Evolutionary conservation across 495 filamentous ascomycete genomes (phyloP), one percentile per base, ranked within the genome.

Genomic region (Neurospora terricola): DNA sequence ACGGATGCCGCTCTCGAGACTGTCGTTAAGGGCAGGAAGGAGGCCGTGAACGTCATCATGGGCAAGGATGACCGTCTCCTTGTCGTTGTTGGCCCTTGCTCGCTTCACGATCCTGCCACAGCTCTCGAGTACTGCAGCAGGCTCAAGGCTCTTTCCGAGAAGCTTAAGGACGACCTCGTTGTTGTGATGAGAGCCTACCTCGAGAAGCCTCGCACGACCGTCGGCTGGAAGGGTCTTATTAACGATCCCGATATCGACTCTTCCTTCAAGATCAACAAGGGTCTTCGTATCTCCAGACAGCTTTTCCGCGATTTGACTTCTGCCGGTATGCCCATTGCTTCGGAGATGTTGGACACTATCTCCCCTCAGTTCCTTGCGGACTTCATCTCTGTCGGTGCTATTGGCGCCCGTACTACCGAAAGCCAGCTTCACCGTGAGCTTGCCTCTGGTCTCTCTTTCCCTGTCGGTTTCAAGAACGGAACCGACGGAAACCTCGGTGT

Each of bases 111-210:
- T 82, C 96, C 96, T 2, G 89, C 86, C 30, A 90, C 89, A 12
- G 96, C 96, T 3, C 87, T 95, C 74, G 96, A 98, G 81, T 99
- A 99, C 83, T 91, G 91, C 76, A 77, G 84, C 38, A 89, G 90
- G 45, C 86, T 99, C 45, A 93, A 93, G 83, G 84, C 86, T 37
- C 83, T 97, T 30, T 86, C 92, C 37, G 86, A 88, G 37, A 91
- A 90, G 83, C 90, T 97, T 69, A 88, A 89, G 72, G 89, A 90
- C 74, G 95, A 98, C 80, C 87, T 99, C 40, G 90, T 89, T 76
- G 91, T 99, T 79, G 91, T 99, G 80, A 99, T 99, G 96, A 93
- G 96, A 73, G 94, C 96, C 80, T 99, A 99, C 86, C 92, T 99
- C 27, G 96, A 99, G 88, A 99, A 99, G 86, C 96, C 96, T 38